Conservation (phyloP, 2,329 filamentous ascomycete genomes). For the Didymella exigua region DNA sequence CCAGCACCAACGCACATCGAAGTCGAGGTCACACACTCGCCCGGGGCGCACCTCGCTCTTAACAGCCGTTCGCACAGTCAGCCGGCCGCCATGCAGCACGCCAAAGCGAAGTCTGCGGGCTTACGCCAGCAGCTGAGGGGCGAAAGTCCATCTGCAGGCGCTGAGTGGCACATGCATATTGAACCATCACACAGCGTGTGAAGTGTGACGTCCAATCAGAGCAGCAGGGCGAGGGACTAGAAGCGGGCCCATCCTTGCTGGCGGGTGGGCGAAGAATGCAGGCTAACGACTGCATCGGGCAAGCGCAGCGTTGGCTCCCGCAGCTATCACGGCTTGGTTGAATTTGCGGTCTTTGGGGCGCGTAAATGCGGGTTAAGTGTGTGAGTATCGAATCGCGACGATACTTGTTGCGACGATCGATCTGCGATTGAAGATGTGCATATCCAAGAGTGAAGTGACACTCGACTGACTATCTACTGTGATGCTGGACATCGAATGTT, state of each 20-base stretch:
- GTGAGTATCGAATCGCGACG: slow-evolving; percentile 28
- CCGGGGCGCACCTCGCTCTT: slow-evolving; percentile 33
- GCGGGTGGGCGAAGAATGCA: slow-evolving; percentile 4
- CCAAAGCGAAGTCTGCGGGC: slow-evolving; percentile 17
- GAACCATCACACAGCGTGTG: slow-evolving; percentile 38
- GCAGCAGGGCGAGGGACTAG: slow-evolving; percentile 11
- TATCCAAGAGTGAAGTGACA: slow-evolving; percentile 20
- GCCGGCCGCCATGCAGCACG: slow-evolving; percentile 20
- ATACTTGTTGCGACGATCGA: slow-evolving; percentile 20
- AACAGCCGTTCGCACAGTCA: slow-evolving; percentile 28
- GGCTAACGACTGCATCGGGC: slow-evolving; percentile 1
- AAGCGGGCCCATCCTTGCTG: slow-evolving; percentile 9
- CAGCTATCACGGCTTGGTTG: slow-evolving; percentile 10
- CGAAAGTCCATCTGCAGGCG: slow-evolving; percentile 35
- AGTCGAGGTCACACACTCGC: slow-evolving; percentile 13
- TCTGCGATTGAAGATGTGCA: slow-evolving; percentile 3
- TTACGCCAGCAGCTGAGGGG: slow-evolving; percentile 24
- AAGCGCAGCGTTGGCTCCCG: slow-evolving; percentile 16
- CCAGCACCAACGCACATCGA: slow-evolving; percentile 19
- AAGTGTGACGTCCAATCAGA: slow-evolving; percentile 33
- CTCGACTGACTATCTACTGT: slow-evolving; percentile 18
- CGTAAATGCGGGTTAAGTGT: slow-evolving; percentile 32
- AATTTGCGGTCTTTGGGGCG: slow-evolving; percentile 33
- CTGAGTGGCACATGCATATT: slow-evolving; percentile 40
- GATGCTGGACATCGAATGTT: slow-evolving; percentile 4